Percentiles rank a stretch among this genome's conserved stretches.
phyloP scores from a whole-genome alignment of 2,329 filamentous ascomycete genomes.

The Aureobasidium subglaciale region DNA sequence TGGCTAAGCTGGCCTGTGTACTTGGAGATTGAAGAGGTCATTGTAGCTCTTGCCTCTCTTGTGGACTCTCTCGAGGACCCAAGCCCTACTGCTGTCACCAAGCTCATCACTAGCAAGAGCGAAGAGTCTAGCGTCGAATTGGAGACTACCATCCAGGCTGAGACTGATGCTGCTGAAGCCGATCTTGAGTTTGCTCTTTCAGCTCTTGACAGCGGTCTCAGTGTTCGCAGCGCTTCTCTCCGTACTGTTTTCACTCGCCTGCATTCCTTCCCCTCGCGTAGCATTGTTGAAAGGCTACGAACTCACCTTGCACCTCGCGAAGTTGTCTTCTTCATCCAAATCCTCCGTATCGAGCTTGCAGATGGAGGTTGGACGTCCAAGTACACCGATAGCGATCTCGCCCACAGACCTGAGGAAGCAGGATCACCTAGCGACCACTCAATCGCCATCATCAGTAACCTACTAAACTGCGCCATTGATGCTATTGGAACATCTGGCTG shows the following conservation, averaged over 20 bases:
- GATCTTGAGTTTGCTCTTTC: conserved; percentile 63
- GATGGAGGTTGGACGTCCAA: conserved; percentile 69
- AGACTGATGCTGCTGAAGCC: conserved; percentile 35
- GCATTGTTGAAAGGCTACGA: conserved; percentile 58
- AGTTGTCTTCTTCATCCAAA: conserved; percentile 62
- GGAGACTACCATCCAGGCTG: conserved; percentile 33
- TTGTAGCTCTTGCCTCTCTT: conserved; percentile 57
- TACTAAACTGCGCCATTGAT: conserved; percentile 68
- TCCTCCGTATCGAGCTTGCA: conserved; percentile 65
- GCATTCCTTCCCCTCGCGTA: conserved; percentile 53
- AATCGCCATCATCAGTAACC: conserved; percentile 62
- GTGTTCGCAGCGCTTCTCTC: conserved; percentile 56
- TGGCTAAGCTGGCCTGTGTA: conserved; percentile 57
- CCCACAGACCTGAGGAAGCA: conserved; percentile 43
- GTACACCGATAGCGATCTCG: conserved; percentile 53
- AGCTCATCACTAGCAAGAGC: conserved; percentile 11
- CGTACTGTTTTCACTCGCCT: conserved; percentile 64
- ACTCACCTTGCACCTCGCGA: conserved; percentile 59
- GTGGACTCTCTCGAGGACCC: conserved; percentile 59
- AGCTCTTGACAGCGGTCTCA: conserved; percentile 58
- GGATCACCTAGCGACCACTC: conserved; percentile 56
- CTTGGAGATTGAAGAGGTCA: conserved; percentile 58
- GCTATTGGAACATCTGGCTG: conserved; percentile 68
- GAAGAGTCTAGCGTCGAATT: conserved; percentile 1
- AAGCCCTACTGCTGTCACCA: conserved; percentile 23